A percentile compares a stretch with the other conserved stretches of the same genome.
These are phyloP conservation scores for Clavispora fructus DNA, from an alignment of 805 yeast genomes.

Conservation along the genomic window DNA sequence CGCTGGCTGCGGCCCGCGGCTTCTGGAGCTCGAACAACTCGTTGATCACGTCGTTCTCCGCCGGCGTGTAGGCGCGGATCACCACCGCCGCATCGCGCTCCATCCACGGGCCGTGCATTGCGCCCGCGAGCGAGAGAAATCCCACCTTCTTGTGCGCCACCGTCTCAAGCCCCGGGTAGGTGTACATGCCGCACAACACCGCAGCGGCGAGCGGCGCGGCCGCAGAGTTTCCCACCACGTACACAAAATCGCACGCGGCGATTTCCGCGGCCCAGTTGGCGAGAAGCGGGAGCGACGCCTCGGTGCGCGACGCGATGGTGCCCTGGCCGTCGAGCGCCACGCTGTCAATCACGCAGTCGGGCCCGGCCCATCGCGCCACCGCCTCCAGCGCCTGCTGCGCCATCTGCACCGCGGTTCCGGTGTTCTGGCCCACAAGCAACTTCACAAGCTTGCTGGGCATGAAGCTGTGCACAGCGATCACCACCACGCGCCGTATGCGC, in stretches of 20 bases:
- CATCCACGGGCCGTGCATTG: slow-evolving; percentile 25
- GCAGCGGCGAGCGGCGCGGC: slow-evolving; percentile 30
- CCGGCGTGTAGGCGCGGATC: slow-evolving; percentile 29
- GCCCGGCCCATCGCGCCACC: slow-evolving; percentile 23
- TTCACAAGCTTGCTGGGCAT: slow-evolving; percentile 36
- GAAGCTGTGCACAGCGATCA: slow-evolving; percentile 36
- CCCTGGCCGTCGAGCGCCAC: slow-evolving; percentile 41
- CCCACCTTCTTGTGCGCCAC: slow-evolving; percentile 21
- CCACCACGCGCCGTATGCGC: slow-evolving; percentile 17
- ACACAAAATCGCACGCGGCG: slow-evolving; percentile 26
- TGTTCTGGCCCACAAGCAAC: slow-evolving; percentile 30
- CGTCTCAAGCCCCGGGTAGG: neutral
- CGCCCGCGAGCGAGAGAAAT: slow-evolving; percentile 33
- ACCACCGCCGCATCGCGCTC: slow-evolving; percentile 33
- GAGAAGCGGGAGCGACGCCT: slow-evolving; percentile 20
- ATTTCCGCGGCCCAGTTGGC: slow-evolving; percentile 30
- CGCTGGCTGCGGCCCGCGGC: slow-evolving; percentile 13
- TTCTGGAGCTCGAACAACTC: slow-evolving; percentile 33
- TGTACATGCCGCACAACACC: slow-evolving; percentile 20
- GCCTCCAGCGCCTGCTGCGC: slow-evolving; percentile 26
- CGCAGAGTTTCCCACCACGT: slow-evolving; percentile 29
- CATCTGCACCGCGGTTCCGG: slow-evolving; percentile 29
- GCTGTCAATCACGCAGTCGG: slow-evolving; percentile 23
- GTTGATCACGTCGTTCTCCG: slow-evolving; percentile 31
- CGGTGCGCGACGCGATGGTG: slow-evolving; percentile 24